Percentiles rank a stretch among this genome's conserved stretches.
Evolutionary conservation across 1,284 basidiomycete species (phyloP).

Genomic region (Ganoderma resinaceum): DNA sequence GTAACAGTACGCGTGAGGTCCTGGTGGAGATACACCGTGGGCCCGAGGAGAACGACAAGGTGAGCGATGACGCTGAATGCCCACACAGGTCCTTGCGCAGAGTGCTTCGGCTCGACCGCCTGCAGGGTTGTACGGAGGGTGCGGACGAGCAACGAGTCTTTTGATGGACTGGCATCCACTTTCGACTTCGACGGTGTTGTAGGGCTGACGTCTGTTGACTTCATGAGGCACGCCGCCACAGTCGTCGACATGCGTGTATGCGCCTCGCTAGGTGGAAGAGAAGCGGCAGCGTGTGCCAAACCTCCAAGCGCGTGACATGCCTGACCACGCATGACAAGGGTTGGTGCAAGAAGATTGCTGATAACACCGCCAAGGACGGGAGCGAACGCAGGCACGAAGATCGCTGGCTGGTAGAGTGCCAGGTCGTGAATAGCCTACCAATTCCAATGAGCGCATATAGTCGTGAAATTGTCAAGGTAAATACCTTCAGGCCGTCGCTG

Average conservation of each 20-base stretch:
- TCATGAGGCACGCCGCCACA: conserved; percentile 55
- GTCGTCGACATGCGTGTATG: conserved; percentile 60
- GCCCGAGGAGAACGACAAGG: conserved; percentile 67
- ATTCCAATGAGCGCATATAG: conserved; percentile 19
- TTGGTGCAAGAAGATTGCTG: conserved; percentile 66
- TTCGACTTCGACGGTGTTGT: conserved; percentile 33
- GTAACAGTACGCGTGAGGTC: conserved; percentile 56
- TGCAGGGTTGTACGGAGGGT: conserved; percentile 68
- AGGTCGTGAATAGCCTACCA: conserved; percentile 76
- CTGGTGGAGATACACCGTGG: conserved; percentile 53
- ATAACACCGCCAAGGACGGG: conserved; percentile 67
- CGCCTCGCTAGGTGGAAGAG: conserved; percentile 51
- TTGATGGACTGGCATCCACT: conserved; percentile 35
- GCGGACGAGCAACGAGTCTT: conserved; percentile 62
- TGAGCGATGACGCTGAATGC: conserved; percentile 67
- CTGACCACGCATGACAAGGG: conserved; percentile 64
- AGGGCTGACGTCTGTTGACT: conserved; percentile 37
- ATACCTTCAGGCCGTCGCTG: conserved; percentile 76
- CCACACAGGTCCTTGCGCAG: conserved; percentile 79
- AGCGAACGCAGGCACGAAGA: conserved; percentile 70
- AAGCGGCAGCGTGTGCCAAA: conserved; percentile 58
- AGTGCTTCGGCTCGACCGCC: conserved; percentile 58
- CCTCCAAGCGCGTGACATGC: conserved; percentile 79
- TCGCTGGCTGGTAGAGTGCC: conserved; percentile 60
- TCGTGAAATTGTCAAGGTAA: conserved; percentile 15